A percentile compares a stretch with the other conserved stretches of the same genome.
These are phyloP conservation scores for Penicillium turbatum DNA, from an alignment of 495 filamentous ascomycete species.

Conservation along the genomic window DNA sequence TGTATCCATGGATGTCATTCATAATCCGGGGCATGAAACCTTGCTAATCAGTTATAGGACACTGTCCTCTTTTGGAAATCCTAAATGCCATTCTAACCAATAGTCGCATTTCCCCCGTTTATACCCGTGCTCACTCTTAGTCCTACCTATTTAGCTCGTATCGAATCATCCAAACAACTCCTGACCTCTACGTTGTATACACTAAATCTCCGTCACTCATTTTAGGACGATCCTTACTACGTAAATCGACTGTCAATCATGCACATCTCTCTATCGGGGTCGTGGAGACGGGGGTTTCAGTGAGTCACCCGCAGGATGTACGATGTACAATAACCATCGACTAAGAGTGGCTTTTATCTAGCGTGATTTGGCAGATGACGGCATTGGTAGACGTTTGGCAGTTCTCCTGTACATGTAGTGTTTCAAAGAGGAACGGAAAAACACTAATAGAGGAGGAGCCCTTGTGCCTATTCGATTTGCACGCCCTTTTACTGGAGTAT, in stretches of 20 bases:
- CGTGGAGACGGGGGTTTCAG: slow-evolving; percentile 14
- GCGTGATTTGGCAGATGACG: slow-evolving; percentile 1
- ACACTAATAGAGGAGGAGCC: too few relatives aligned
- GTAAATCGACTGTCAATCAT: slow-evolving; percentile 10
- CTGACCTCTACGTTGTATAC: neutral
- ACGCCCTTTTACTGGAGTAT: too few relatives aligned
- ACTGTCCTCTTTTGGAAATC: slow-evolving; percentile 1
- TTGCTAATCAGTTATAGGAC: neutral
- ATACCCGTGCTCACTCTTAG: slow-evolving; percentile 7
- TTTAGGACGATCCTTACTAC: slow-evolving; percentile 10
- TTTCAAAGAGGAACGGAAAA: too few relatives aligned
- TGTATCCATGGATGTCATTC: neutral
- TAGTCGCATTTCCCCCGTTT: slow-evolving; percentile 2
- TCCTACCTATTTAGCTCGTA: neutral
- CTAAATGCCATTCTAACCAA: slow-evolving; percentile 1
- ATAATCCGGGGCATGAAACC: neutral
- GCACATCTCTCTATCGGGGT: slow-evolving; percentile 21
- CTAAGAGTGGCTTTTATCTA: neutral
- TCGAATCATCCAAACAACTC: neutral
- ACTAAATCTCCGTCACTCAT: neutral
- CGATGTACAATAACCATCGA: neutral
- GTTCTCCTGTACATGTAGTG: neutral
- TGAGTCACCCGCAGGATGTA: slow-evolving; percentile 10
- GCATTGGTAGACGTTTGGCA: neutral
- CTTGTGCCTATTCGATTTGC: too few relatives aligned